phyloP scores from a whole-genome alignment of 2,329 filamentous ascomycete species.

The Piedraia hortae region DNA sequence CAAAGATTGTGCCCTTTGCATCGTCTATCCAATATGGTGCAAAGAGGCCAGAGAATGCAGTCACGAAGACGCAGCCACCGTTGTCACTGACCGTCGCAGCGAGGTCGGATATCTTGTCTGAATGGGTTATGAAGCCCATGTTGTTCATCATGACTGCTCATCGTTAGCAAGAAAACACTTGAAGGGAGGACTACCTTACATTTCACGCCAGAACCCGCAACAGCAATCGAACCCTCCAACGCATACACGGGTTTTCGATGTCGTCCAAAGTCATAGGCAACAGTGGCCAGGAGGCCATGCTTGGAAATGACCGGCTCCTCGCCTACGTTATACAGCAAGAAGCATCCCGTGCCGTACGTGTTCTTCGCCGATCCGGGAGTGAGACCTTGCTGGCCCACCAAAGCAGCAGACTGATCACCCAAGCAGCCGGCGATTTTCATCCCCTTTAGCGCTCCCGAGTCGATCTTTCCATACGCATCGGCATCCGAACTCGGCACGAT shows the following conservation, averaged over 20 bases:
- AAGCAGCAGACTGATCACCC: constrained; percentile 62
- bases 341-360: constrained; percentile 75
- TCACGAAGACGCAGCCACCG: constrained; percentile 63
- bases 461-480: constrained; percentile 43
- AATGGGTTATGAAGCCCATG: constrained; percentile 34
- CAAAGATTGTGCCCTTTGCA: constrained; percentile 55
- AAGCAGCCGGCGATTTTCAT: constrained; percentile 56
- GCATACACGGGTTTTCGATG: constrained; percentile 39
- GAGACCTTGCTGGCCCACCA: constrained; percentile 51
- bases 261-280: constrained; percentile 53
- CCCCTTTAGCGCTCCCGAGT: constrained; percentile 37
- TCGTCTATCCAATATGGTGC: constrained; percentile 91
- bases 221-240: constrained; percentile 53
- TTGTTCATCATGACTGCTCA: constrained; percentile 20
- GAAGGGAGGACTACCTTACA: constrained; percentile 2
- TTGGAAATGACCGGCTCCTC: constrained; percentile 61
- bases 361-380: constrained; percentile 63
- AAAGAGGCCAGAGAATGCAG: constrained; percentile 72
- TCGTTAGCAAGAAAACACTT: not conserved
- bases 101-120: constrained; percentile 34
- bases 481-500: constrained; percentile 56
- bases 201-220: constrained; percentile 46
- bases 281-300: constrained; percentile 58
- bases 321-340: constrained; percentile 71
- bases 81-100: constrained; percentile 42